A percentile compares a stretch with the other conserved stretches of the same genome.
Conservation (phyloP, 1,284 basidiomycete genomes). For the Golubevia sp. region DNA sequence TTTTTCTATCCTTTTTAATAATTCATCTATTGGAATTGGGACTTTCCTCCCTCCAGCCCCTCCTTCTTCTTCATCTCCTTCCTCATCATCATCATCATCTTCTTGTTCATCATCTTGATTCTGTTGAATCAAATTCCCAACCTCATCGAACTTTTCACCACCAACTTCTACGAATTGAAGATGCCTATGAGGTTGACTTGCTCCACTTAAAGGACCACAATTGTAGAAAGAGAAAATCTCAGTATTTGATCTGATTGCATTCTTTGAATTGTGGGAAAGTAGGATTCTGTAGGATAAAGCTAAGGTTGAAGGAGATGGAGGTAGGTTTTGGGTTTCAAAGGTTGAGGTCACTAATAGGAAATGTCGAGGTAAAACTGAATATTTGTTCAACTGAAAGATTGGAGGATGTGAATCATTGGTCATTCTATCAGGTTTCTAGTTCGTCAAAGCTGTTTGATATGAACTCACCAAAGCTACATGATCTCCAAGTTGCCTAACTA, state of each 20-base stretch:
- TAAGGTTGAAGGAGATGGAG: slow-evolving; percentile 41
- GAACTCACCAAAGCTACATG: slow-evolving; percentile 32
- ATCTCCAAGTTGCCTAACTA: slow-evolving; percentile 35
- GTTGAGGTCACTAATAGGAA: slow-evolving; percentile 51
- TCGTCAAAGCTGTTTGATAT: too few species aligned
- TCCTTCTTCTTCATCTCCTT: not conserved
- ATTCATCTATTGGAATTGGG: slow-evolving; percentile 34
- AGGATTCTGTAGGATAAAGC: slow-evolving; percentile 41
- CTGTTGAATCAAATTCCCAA: not conserved
- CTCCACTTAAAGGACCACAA: slow-evolving; percentile 46
- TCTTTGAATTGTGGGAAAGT: not conserved
- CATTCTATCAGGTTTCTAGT: not conserved
- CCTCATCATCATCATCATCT: slow-evolving; percentile 8
- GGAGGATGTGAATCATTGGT: not conserved
- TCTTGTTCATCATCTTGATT: slow-evolving; percentile 18
- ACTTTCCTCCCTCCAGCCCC: too few species aligned
- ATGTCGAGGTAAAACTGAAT: slow-evolving; percentile 51
- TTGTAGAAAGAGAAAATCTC: slow-evolving; percentile 55
- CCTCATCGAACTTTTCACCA: not conserved
- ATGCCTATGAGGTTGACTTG: slow-evolving; percentile 50
- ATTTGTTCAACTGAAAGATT: slow-evolving; percentile 44
- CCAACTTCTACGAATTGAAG: slow-evolving; percentile 48
- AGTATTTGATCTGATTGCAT: not conserved
- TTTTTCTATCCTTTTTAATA: slow-evolving; percentile 38
- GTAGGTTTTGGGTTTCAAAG: slow-evolving; percentile 44